A percentile compares a stretch with the other conserved stretches of the same genome.
Evolutionary conservation across 2,329 filamentous ascomycete species (phyloP).

Genomic region (Aspergillus transmontanensis): DNA sequence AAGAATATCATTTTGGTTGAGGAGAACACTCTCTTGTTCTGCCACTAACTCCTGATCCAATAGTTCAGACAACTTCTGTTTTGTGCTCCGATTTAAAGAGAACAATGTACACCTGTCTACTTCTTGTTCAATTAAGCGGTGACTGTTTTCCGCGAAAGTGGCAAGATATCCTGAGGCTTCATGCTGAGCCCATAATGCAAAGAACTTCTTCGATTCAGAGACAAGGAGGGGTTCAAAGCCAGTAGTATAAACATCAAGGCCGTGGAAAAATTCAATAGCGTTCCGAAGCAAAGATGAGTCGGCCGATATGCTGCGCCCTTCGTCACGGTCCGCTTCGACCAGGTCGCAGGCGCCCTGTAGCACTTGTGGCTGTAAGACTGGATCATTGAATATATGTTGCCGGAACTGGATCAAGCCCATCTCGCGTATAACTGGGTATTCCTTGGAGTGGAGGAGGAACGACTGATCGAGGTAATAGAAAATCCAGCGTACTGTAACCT

Average conservation of each 20-base stretch:
- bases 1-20: conserved; percentile 68
- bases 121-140: conserved; percentile 71
- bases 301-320: conserved; percentile 54
- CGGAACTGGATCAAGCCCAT: conserved; percentile 78
- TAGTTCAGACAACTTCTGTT: conserved; percentile 71
- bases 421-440: conserved; percentile 73
- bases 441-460: conserved; percentile 75
- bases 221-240: conserved; percentile 80
- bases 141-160: conserved; percentile 72
- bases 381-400: conserved; percentile 58
- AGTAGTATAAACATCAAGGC: conserved; percentile 77
- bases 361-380: conserved; percentile 55
- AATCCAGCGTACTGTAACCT: conserved; percentile 79
- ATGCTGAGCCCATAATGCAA: conserved; percentile 68
- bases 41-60: conserved; percentile 74
- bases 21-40: conserved; percentile 65
- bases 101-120: conserved; percentile 75
- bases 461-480: conserved; percentile 95
- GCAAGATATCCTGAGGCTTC: conserved; percentile 67
- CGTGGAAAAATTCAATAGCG: conserved; percentile 78
- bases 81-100: conserved; percentile 80
- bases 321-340: conserved; percentile 70
- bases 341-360: conserved; percentile 76
- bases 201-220: conserved; percentile 66
- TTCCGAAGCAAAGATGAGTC: conserved; percentile 70